Conservation (phyloP, 73 alveolate species). For the Paraurostyla sp. region DNA sequence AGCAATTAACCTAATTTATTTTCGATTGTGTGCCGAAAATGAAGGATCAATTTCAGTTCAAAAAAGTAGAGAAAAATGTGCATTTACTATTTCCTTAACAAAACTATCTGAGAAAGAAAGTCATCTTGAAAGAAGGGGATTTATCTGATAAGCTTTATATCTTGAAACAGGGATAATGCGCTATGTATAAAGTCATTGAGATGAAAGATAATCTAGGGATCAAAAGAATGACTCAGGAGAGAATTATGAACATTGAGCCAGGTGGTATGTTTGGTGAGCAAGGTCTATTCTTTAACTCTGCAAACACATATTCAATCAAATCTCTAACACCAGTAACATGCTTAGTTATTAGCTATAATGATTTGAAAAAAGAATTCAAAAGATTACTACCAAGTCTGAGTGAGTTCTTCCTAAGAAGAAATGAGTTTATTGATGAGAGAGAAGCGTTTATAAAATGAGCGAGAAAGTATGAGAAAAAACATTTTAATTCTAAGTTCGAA, state of each 20-base stretch:
- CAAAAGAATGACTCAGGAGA: background rate
- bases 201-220: constrained; percentile 28
- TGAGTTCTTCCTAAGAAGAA: background rate
- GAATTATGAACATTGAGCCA: background rate
- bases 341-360: background rate
- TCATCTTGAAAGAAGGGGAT: constrained; percentile 31
- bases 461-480: constrained; percentile 6
- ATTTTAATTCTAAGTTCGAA: constrained; percentile 10
- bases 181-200: constrained; percentile 34
- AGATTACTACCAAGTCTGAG: background rate
- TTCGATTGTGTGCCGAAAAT: constrained; percentile 17
- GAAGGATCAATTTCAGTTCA: constrained; percentile 7
- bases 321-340: background rate
- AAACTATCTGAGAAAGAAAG: background rate
- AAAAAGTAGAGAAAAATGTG: constrained; percentile 17
- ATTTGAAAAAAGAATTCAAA: constrained; percentile 26
- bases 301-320: background rate
- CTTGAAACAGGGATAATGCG: constrained; percentile 12
- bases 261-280: constrained; percentile 46
- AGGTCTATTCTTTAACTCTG: background rate
- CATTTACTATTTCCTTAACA: background rate
- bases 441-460: background rate
- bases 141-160: constrained; percentile 22
- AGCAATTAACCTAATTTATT: background rate
- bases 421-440: constrained; percentile 6